Conservation (phyloP, 2,329 filamentous ascomycete species). For the Arthrobotrys megalospora region DNA sequence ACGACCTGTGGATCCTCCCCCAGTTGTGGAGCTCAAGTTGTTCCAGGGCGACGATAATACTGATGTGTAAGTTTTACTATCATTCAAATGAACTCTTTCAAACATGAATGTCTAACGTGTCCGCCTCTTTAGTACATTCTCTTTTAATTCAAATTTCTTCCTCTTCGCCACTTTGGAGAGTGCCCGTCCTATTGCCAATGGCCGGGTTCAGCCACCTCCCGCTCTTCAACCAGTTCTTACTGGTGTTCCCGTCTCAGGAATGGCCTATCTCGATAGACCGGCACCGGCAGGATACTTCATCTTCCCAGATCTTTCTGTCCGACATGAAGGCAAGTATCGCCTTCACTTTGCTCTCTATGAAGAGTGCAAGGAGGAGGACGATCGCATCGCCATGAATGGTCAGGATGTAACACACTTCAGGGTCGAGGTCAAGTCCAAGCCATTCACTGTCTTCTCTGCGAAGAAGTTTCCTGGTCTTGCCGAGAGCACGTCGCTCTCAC, state of each 20-base stretch:
- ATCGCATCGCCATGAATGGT: slow-evolving; percentile 68
- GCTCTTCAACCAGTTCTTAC: slow-evolving; percentile 87
- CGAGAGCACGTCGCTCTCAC: slow-evolving; percentile 89
- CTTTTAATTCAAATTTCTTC: slow-evolving; percentile 97
- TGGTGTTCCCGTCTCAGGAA: slow-evolving; percentile 93
- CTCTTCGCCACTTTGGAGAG: slow-evolving; percentile 92
- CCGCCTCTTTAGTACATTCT: slow-evolving; percentile 77
- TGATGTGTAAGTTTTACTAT: slow-evolving; percentile 63
- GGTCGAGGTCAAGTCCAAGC: slow-evolving; percentile 87
- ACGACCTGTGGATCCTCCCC: slow-evolving; percentile 92
- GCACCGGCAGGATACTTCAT: slow-evolving; percentile 89
- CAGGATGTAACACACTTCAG: slow-evolving; percentile 66
- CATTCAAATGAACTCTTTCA: neutral
- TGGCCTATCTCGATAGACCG: slow-evolving; percentile 94
- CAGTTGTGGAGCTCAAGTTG: slow-evolving; percentile 91
- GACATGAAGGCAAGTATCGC: slow-evolving; percentile 94
- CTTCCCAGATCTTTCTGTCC: slow-evolving; percentile 95
- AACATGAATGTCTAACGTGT: neutral
- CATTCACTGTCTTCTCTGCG: slow-evolving; percentile 92
- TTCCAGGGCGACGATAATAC: slow-evolving; percentile 76
- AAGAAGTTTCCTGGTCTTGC: slow-evolving; percentile 98
- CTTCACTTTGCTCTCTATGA: slow-evolving; percentile 94
- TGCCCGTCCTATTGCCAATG: slow-evolving; percentile 84
- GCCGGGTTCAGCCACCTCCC: slow-evolving; percentile 78
- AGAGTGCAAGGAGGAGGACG: slow-evolving; percentile 76